Conservation (phyloP, 345 rosid genomes). For the Citrus unshiu region DNA sequence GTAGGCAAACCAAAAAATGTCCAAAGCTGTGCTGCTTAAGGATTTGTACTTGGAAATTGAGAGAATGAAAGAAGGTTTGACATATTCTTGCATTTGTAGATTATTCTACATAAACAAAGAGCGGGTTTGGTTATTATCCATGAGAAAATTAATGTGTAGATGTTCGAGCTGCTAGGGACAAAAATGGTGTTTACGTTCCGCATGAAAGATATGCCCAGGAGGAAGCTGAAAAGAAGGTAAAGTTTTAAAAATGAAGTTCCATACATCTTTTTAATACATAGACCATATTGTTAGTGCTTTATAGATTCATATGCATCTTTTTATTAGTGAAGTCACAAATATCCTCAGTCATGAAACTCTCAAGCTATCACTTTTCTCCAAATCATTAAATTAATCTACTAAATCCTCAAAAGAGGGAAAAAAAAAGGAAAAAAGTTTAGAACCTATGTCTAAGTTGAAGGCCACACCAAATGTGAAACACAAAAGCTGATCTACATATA, state of each 20-base stretch:
- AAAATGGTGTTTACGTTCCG: conserved; percentile 82
- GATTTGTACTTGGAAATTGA: conserved; percentile 87
- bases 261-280: neutral
- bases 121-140: neutral
- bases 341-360: neutral
- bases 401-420: too few species aligned
- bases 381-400: neutral
- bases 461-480: neutral
- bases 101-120: conserved; percentile 1
- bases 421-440: too few species aligned
- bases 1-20: conserved; percentile 94
- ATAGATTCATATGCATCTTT: neutral
- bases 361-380: neutral
- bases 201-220: conserved; percentile 79
- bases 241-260: neutral
- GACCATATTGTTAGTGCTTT: neutral
- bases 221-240: conserved; percentile 92
- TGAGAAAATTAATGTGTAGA: conserved; percentile 45
- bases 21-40: conserved; percentile 79
- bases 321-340: neutral
- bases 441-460: neutral
- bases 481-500: neutral
- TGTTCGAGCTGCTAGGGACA: conserved; percentile 90
- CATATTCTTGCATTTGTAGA: neutral
- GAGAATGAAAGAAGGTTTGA: conserved; percentile 85